Conservation (phyloP, 306 rosid species). For the Myrica gale region DNA sequence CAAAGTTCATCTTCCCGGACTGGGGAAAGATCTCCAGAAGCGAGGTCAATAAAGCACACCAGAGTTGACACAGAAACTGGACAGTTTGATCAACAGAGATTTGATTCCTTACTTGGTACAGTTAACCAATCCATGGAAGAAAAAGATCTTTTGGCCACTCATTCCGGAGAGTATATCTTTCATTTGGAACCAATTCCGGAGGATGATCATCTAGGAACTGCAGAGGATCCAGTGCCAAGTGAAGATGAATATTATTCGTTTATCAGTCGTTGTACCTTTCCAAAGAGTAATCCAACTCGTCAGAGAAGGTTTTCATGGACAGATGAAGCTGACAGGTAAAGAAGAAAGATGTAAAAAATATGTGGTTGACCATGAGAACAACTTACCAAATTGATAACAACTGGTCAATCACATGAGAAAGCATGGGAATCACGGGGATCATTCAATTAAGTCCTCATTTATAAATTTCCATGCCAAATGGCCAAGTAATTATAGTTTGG, state of each 20-base stretch:
- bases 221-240: conserved; percentile 33
- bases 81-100: conserved; percentile 32
- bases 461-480: conserved; percentile 25
- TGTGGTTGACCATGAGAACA: background rate
- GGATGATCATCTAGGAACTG: conserved; percentile 39
- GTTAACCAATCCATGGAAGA: conserved; percentile 37
- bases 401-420: background rate
- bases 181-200: conserved; percentile 41
- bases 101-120: conserved; percentile 26
- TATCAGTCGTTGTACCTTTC: conserved; percentile 38
- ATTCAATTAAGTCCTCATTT: conserved; percentile 13
- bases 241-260: conserved; percentile 44
- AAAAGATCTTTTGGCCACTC: conserved; percentile 29
- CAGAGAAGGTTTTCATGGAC: conserved; percentile 77
- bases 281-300: conserved; percentile 60
- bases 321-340: conserved; percentile 88
- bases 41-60: conserved; percentile 46
- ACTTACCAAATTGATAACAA: background rate
- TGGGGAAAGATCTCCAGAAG: conserved; percentile 38
- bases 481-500: background rate
- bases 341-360: background rate
- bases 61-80: conserved; percentile 43
- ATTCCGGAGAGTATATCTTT: conserved; percentile 36
- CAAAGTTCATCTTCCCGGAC: conserved; percentile 38
- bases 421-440: conserved; percentile 16